Conservation (phyloP, 2,329 filamentous ascomycete genomes). For the Podosphaera fusca region DNA sequence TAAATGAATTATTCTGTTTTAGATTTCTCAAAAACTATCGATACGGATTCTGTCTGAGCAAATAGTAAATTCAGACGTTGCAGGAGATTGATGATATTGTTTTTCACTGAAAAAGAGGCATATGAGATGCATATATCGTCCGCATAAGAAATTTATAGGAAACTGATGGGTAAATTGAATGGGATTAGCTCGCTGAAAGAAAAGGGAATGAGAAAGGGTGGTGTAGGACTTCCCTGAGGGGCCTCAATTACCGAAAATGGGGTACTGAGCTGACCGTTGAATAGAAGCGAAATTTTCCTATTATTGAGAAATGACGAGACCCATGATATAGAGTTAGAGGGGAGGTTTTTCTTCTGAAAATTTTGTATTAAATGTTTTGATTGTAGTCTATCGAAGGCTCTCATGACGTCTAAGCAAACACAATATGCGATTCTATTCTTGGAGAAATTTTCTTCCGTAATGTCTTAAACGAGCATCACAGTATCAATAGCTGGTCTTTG, state of each 20-base stretch:
- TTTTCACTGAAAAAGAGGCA: not conserved
- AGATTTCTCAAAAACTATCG: too few relatives aligned
- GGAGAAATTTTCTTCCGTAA: not conserved
- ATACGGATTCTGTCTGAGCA: not conserved
- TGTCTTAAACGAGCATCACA: not conserved
- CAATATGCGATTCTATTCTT: not conserved
- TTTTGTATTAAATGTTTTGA: not conserved
- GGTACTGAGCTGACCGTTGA: not conserved
- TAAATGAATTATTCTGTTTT: too few relatives aligned
- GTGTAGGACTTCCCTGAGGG: not conserved
- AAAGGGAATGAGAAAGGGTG: not conserved
- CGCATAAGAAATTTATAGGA: not conserved
- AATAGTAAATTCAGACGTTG: not conserved
- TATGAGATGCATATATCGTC: conserved; percentile 1
- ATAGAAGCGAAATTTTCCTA: not conserved
- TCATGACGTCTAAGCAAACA: not conserved
- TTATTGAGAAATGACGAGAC: not conserved
- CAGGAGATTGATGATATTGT: not conserved
- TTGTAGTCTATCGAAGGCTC: not conserved
- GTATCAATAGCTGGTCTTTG: not conserved
- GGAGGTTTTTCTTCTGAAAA: not conserved
- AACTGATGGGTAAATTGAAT: not conserved
- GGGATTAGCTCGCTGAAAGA: not conserved
- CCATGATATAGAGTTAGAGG: not conserved
- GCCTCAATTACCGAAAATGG: not conserved